A percentile compares a stretch with the other conserved stretches of the same genome.
These are phyloP conservation scores for Parietichytrium sp. DNA, from an alignment of 108 stramenopile genomes.

Conservation along the genomic window DNA sequence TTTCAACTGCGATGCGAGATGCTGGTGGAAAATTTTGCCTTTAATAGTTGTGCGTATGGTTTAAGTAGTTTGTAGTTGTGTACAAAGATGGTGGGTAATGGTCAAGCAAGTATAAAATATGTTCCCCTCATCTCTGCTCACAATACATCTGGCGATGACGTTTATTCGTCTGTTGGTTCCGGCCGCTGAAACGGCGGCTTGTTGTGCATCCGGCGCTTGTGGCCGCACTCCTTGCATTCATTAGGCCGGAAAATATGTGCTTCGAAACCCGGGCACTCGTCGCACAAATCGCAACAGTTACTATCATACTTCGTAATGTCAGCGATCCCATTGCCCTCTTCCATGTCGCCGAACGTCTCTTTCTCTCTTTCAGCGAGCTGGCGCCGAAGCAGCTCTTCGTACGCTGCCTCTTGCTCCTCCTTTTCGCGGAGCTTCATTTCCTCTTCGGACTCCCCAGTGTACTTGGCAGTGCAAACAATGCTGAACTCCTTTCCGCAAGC, in stretches of 20 bases:
- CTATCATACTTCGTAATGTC: slow-evolving; percentile 33
- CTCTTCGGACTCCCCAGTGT: slow-evolving; percentile 65
- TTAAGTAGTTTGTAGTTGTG: no score
- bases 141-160: no score
- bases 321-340: slow-evolving; percentile 45
- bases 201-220: neutral
- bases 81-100: no score
- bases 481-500: slow-evolving; percentile 73
- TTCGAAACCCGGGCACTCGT: slow-evolving; percentile 44
- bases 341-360: slow-evolving; percentile 41
- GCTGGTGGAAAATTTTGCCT: no score
- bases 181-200: no score
- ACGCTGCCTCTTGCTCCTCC: slow-evolving; percentile 48
- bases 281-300: slow-evolving; percentile 43
- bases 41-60: no score
- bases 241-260: neutral
- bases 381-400: slow-evolving; percentile 44
- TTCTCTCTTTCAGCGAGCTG: neutral
- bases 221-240: slow-evolving; percentile 29
- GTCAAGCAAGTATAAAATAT: no score
- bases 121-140: no score
- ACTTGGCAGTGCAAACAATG: slow-evolving; percentile 68
- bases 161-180: no score
- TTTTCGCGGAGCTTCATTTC: slow-evolving; percentile 58
- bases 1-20: no score